Conservation (phyloP, 148 eudicot species). For the Salicornia ramosissima region DNA sequence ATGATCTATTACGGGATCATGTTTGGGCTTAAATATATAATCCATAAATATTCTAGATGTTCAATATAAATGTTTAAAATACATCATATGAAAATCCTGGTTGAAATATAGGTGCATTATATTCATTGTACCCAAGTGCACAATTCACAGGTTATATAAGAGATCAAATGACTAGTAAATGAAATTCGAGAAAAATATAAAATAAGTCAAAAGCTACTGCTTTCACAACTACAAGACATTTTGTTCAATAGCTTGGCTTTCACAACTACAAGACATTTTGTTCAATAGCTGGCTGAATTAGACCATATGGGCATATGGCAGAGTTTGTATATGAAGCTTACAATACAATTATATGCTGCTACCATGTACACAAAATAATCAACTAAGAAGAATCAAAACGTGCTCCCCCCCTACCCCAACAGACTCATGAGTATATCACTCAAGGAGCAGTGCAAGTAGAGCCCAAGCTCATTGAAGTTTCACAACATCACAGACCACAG, state of each 20-base stretch:
- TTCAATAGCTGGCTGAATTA: conserved; percentile 9
- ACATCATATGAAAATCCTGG: no score
- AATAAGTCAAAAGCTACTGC: neutral
- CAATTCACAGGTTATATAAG: neutral
- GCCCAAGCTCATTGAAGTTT: neutral
- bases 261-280: conserved; percentile 6
- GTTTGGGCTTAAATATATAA: no score
- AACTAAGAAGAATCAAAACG: neutral
- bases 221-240: conserved; percentile 10
- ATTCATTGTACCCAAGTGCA: no score
- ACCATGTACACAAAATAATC: conserved; percentile 20
- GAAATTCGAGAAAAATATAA: conserved; percentile 8
- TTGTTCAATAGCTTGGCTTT: conserved; percentile 11
- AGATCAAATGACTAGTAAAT: no score
- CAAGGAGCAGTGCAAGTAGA: neutral
- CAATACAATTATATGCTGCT: conserved; percentile 11
- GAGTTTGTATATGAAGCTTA: conserved; percentile 1
- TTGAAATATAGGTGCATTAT: no score
- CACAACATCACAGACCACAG: conserved; percentile 7
- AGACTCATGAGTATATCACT: neutral
- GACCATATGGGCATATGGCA: neutral
- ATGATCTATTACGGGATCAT: no score
- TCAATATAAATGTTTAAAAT: no score
- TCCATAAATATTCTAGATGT: no score
- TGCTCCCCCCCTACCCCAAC: neutral